Evolutionary conservation across 768 basidiomycete species (phyloP), one percentile per base, ranked within the genome.

Genomic region (Suillus alpinus): DNA sequence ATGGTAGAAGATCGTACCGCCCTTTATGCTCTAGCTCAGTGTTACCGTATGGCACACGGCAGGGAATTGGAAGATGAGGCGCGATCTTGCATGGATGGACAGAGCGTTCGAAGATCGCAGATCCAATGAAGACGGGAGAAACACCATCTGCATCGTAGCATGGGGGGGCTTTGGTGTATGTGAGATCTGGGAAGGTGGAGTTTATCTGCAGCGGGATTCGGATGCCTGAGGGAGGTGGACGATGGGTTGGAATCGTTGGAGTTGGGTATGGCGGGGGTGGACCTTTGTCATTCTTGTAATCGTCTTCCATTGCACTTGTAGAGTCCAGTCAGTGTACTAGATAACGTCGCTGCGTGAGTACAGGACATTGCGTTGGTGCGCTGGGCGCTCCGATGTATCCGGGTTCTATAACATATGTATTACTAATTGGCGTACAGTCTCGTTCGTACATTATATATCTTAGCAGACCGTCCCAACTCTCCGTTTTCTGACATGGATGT

Each of bases 81-180:
- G 77, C 84, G 66, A 93, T 83, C 78, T 94, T 94, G 82, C 92
- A 93, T 4, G 92, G 92, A 61, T 94, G 91, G 3, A 92, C 88
- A 0, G 86, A 84, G 62, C 77, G 75, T 9, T 59, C 77, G 68
- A 92, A 78, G 50, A 92, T 74, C 12, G 90, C 92, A 5, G 88
- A 89, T 14, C 91, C 92, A 36, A 94, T 65, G 75, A 80, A 94
- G 61, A 92, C 69, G 6, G 87, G 86, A 2, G 81, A 80, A 29
- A 65, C 61, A 1, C 84, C 83, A 66, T 88, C 84, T 1, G 76
- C 71, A 67, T 94, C 90, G 40, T 72, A 66, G 66, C 81, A 83
- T 1, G 84, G 80, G 0, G 89, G 81, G 1, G 62, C 73, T 20
- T 84, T 85, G 39, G 80, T 71, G 60, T 81, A 74, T 2, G 74